Evolutionary conservation across 1,284 basidiomycete species (phyloP).

Genomic region (Cystobasidium slooffiae): DNA sequence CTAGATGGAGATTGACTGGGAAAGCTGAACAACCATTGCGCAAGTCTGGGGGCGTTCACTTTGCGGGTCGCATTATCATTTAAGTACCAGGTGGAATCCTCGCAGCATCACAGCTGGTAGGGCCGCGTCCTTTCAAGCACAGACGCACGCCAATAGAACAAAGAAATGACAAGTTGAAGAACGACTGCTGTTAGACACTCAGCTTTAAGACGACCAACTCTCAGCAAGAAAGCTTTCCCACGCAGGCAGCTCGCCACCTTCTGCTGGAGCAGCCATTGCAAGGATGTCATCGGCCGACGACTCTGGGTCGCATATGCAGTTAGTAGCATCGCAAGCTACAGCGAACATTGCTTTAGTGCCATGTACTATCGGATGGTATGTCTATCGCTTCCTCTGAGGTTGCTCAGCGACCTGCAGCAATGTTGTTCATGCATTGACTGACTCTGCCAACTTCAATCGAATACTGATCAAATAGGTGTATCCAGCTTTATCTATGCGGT

Average conservation of each 20-base stretch:
- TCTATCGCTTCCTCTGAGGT: not conserved
- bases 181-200: no score
- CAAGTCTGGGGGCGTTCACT: no score
- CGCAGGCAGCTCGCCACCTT: not conserved
- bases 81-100: no score
- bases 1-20: no score
- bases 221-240: not conserved
- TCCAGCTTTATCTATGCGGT: constrained; percentile 39
- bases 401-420: not conserved
- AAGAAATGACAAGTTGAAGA: no score
- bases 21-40: no score
- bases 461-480: constrained; percentile 14
- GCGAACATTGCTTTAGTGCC: constrained; percentile 18
- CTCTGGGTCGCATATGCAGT: constrained; percentile 1
- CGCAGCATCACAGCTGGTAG: no score
- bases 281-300: not conserved
- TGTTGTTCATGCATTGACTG: no score
- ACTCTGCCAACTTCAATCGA: not conserved
- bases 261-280: not conserved
- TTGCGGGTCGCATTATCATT: no score
- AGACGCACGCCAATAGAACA: no score
- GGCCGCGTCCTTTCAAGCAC: no score
- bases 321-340: constrained; percentile 16
- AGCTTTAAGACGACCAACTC: no score
- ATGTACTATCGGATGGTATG: constrained; percentile 35